These are phyloP conservation scores for Parietichytrium sp. DNA, from an alignment of 108 stramenopile species.

Conservation along the genomic window DNA sequence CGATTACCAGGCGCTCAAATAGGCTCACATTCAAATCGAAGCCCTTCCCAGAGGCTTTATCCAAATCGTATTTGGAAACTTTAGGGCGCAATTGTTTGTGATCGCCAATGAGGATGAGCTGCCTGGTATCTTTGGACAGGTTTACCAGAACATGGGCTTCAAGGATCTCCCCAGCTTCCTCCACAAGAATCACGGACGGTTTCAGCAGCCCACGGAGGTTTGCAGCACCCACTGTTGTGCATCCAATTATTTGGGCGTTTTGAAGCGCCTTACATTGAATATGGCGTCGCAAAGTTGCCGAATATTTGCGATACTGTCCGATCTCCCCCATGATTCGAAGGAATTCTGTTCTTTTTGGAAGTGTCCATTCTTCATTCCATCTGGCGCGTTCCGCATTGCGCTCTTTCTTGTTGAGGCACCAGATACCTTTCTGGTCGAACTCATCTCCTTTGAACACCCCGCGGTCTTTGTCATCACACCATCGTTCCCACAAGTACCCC, in stretches of 20 bases:
- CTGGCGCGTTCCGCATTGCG: neutral
- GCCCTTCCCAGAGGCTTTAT: constrained; percentile 58
- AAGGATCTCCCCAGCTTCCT: constrained; percentile 73
- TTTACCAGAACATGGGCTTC: constrained; percentile 67
- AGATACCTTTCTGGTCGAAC: neutral
- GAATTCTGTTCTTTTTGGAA: neutral
- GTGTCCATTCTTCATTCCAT: neutral
- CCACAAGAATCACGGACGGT: constrained; percentile 56
- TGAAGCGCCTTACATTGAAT: neutral
- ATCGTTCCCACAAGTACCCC: too few relatives aligned
- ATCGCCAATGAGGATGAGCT: constrained; percentile 77
- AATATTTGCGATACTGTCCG: too few relatives aligned
- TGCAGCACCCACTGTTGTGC: constrained; percentile 36
- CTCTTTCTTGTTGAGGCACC: neutral
- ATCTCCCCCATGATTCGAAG: too few relatives aligned
- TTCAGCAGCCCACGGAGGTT: neutral
- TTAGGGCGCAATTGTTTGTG: constrained; percentile 78
- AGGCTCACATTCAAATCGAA: constrained; percentile 63
- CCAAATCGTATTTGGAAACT: constrained; percentile 64
- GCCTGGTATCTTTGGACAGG: constrained; percentile 61
- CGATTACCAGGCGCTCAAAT: constrained; percentile 60
- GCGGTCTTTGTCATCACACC: too few relatives aligned
- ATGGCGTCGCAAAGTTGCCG: neutral
- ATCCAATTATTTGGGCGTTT: constrained; percentile 5
- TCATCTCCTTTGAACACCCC: too few relatives aligned